phyloP scores from a whole-genome alignment of 2,329 filamentous ascomycete genomes.

The Ampelomyces quisqualis region DNA sequence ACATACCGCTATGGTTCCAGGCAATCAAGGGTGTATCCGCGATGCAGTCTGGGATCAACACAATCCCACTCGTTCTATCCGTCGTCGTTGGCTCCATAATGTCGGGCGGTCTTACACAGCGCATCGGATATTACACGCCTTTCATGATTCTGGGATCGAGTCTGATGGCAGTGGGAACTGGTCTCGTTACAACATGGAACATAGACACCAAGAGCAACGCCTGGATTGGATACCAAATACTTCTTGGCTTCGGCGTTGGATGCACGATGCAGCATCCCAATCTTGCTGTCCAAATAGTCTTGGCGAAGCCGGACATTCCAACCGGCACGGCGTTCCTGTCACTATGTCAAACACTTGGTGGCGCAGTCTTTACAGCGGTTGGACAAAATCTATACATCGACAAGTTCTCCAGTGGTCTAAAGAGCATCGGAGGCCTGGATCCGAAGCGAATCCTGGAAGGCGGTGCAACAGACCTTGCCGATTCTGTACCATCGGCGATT shows the following conservation, averaged over 20 bases:
- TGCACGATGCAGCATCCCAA: slow-evolving; percentile 50
- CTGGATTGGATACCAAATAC: slow-evolving; percentile 37
- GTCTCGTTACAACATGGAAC: slow-evolving; percentile 47
- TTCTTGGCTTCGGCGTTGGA: slow-evolving; percentile 44
- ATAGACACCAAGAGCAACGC: slow-evolving; percentile 31
- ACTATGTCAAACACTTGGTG: slow-evolving; percentile 49
- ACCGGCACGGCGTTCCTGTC: slow-evolving; percentile 50
- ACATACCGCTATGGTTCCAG: slow-evolving; percentile 51
- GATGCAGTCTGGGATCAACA: slow-evolving; percentile 48
- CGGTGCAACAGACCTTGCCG: slow-evolving; percentile 60
- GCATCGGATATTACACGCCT: slow-evolving; percentile 51
- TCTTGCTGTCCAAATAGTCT: slow-evolving; percentile 47
- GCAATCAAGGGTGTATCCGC: slow-evolving; percentile 49
- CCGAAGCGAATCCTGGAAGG: slow-evolving; percentile 43
- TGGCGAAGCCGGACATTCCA: slow-evolving; percentile 45
- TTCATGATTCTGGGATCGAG: slow-evolving; percentile 48
- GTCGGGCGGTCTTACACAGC: slow-evolving; percentile 43
- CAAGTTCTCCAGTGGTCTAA: slow-evolving; percentile 43
- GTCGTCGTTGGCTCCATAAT: slow-evolving; percentile 47
- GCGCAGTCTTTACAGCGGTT: slow-evolving; percentile 49
- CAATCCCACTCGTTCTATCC: slow-evolving; percentile 49
- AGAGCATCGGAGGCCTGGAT: slow-evolving; percentile 42
- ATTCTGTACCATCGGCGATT: slow-evolving; percentile 20
- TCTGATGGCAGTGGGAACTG: slow-evolving; percentile 48
- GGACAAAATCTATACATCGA: slow-evolving; percentile 51